Evolutionary conservation across 2,329 filamentous ascomycete genomes (phyloP), one percentile per base, ranked within the genome.

Genomic region (Teratosphaeria zuluensis): DNA sequence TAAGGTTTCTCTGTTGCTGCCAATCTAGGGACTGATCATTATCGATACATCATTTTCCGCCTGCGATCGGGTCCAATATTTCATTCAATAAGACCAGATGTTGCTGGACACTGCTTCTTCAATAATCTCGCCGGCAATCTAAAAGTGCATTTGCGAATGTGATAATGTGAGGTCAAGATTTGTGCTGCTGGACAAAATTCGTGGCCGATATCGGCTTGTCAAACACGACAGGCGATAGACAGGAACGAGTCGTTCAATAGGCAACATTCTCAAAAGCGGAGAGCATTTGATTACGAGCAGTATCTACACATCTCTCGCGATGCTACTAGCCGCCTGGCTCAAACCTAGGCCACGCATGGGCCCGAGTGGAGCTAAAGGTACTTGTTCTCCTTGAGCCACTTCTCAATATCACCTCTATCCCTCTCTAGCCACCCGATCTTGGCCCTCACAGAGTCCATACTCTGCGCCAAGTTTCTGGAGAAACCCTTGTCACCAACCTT

Each of bases 381-480:
- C 56, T 82, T 81, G 66, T 87, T 84, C 68, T 81, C 78, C 74
- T 84, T 83, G 63, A 90, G 76, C 87, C 87, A 92, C 57, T 73
- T 68, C 71, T 83, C 80, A n/a, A 96, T 88, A 73, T 95, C 90
- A 31, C 83, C 80, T 51, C 81, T 79, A 73, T 96, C 92, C 59
- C 90, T 83, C 73, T 84, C 76, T 58, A 95, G 72, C 90, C 90
- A 95, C 60, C 85, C 82, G 66, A 87, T 81, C 83, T 96, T 97
- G 58, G 91, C 91, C 61, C 84, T 83, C 68, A 96, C 87, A 3
- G 86, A 81, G 73, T 97, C 92, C 65, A 88, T 81, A 72, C 88
- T 92, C 79, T 97, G 92, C n/a, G 90, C 90, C 59, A 97, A 78
- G 54, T 89, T 86, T 72, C 92, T 86, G 70, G 95, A 90, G 69